A percentile compares a stretch with the other conserved stretches of the same genome.
Evolutionary conservation across 495 filamentous ascomycete species (phyloP).

Genomic region (Neurospora terricola): DNA sequence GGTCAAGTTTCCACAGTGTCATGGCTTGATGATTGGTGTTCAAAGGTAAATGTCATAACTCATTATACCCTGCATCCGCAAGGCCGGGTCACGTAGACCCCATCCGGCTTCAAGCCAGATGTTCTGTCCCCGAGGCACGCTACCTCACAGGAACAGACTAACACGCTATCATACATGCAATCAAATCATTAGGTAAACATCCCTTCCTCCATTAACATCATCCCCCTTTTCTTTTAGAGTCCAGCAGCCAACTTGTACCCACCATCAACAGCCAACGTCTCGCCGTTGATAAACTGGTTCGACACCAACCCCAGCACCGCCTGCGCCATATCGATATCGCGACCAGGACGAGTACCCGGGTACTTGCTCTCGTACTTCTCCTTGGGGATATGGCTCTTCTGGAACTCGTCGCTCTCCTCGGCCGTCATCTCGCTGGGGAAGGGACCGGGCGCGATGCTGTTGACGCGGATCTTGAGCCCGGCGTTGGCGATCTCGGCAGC

Average conservation of each 20-base stretch:
- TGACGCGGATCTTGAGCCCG: conserved; percentile 49
- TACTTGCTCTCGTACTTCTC: conserved; percentile 52
- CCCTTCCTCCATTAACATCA: neutral
- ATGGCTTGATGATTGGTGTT: neutral
- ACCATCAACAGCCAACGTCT: conserved; percentile 58
- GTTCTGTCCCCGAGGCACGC: neutral
- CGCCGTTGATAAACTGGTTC: conserved; percentile 66
- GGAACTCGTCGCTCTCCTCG: conserved; percentile 40
- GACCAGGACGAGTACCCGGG: conserved; percentile 51
- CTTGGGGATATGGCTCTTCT: conserved; percentile 55
- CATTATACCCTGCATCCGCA: neutral
- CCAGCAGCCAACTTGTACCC: conserved; percentile 27
- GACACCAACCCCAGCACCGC: conserved; percentile 50
- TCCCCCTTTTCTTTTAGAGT: conserved; percentile 4
- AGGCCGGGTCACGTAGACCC: neutral
- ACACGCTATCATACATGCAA: neutral
- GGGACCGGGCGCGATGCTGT: conserved; percentile 65
- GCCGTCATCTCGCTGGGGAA: conserved; percentile 67
- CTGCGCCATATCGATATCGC: conserved; percentile 66
- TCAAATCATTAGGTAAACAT: neutral
- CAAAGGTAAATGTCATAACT: neutral
- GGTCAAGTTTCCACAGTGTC: neutral
- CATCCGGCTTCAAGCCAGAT: neutral
- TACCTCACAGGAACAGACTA: neutral
- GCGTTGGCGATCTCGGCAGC: conserved; percentile 28